Evolutionary conservation across 768 basidiomycete genomes (phyloP).

Genomic region (Zangia roseola): DNA sequence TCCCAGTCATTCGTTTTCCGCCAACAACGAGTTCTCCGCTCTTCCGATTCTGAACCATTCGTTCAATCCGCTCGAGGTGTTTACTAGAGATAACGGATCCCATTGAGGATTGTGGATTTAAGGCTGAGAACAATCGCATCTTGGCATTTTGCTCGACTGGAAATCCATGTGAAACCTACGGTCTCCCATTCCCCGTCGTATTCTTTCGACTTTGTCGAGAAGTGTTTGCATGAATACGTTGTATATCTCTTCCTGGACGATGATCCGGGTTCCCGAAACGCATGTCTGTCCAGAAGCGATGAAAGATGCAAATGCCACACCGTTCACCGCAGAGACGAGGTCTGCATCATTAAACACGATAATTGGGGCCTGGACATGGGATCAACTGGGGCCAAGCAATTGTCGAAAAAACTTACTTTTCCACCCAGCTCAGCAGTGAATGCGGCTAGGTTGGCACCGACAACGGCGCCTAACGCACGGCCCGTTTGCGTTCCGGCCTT

Average conservation of each 20-base stretch:
- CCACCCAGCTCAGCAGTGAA: slow-evolving; percentile 88
- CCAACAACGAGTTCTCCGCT: slow-evolving; percentile 56
- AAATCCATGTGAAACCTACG: slow-evolving; percentile 48
- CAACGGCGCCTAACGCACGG: slow-evolving; percentile 66
- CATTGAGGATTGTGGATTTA: slow-evolving; percentile 71
- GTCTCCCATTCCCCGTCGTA: slow-evolving; percentile 71
- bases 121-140: slow-evolving; percentile 41
- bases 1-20: slow-evolving; percentile 61
- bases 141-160: background rate
- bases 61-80: slow-evolving; percentile 65
- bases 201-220: slow-evolving; percentile 58
- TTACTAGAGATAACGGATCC: slow-evolving; percentile 71
- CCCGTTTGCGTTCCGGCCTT: slow-evolving; percentile 82
- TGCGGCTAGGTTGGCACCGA: slow-evolving; percentile 68
- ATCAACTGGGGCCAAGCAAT: background rate
- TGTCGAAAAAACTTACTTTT: slow-evolving; percentile 48
- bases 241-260: slow-evolving; percentile 70
- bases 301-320: slow-evolving; percentile 80
- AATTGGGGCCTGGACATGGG: slow-evolving; percentile 62
- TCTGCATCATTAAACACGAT: slow-evolving; percentile 80
- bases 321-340: slow-evolving; percentile 71
- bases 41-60: slow-evolving; percentile 47
- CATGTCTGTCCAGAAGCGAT: slow-evolving; percentile 89
- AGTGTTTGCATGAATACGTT: slow-evolving; percentile 63
- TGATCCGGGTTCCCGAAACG: slow-evolving; percentile 84